A percentile compares a stretch with the other conserved stretches of the same genome.
Conservation (phyloP, 148 eudicot genomes). For the Silene latifolia region DNA sequence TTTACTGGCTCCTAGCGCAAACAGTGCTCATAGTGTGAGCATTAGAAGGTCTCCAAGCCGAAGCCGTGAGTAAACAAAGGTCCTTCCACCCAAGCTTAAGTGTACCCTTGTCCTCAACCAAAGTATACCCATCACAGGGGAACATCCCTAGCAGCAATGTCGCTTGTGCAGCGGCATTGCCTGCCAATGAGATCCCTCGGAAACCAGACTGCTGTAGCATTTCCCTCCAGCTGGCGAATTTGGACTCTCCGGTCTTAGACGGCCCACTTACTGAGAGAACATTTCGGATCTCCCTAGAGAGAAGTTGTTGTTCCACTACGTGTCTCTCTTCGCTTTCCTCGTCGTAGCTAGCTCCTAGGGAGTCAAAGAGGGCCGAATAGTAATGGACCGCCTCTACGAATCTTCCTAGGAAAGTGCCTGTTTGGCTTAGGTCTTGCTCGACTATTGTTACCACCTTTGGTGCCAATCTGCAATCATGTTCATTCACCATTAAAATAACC, state of each 20-base stretch:
- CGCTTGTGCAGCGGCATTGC: slow-evolving; percentile 94
- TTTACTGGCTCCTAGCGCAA: slow-evolving; percentile 29
- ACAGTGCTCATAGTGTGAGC: slow-evolving; percentile 33
- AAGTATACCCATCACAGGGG: slow-evolving; percentile 87
- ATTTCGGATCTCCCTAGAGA: slow-evolving; percentile 78
- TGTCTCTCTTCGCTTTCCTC: slow-evolving; percentile 95
- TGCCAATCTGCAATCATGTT: slow-evolving; percentile 51
- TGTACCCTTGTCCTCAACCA: slow-evolving; percentile 85
- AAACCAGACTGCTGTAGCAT: slow-evolving; percentile 82
- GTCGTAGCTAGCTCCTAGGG: slow-evolving; percentile 84
- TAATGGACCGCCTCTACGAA: slow-evolving; percentile 98
- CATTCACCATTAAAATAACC: neutral
- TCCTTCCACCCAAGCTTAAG: slow-evolving; percentile 99
- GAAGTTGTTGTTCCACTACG: slow-evolving; percentile 87
- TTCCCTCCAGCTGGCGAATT: slow-evolving; percentile 85
- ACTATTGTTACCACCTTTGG: slow-evolving; percentile 96
- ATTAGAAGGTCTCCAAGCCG: slow-evolving; percentile 82
- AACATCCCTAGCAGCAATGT: slow-evolving; percentile 92
- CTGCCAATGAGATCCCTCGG: slow-evolving; percentile 67
- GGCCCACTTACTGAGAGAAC: slow-evolving; percentile 82
- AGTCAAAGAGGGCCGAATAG: slow-evolving; percentile 93
- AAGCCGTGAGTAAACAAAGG: slow-evolving; percentile 86
- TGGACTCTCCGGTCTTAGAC: slow-evolving; percentile 59
- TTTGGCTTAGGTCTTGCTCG: slow-evolving; percentile 91
- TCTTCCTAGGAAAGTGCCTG: slow-evolving; percentile 78